Evolutionary conservation across 169 alveolate species (phyloP).

Genomic region (Plasmodium ovale): DNA sequence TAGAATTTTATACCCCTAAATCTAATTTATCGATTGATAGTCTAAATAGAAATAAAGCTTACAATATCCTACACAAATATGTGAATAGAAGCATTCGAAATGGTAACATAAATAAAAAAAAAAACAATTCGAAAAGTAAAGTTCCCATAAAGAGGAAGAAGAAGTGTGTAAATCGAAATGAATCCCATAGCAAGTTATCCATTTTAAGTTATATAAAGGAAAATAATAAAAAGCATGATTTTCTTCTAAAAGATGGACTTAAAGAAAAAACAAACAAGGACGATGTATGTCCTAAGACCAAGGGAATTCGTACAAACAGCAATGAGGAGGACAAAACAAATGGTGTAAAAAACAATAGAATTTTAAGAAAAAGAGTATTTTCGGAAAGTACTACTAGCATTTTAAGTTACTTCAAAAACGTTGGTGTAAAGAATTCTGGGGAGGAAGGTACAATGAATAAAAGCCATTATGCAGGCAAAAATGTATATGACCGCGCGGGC

Average conservation of each 20-base stretch:
- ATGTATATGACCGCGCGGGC: no score
- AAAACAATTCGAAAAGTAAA: no score
- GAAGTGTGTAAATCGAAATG: not conserved
- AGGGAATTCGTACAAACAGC: not conserved
- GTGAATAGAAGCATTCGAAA: constrained; percentile 20
- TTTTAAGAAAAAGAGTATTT: constrained; percentile 38
- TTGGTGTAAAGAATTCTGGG: no score
- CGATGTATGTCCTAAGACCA: not conserved
- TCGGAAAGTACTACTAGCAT: constrained; percentile 43
- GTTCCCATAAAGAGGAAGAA: not conserved
- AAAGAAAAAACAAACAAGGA: not conserved
- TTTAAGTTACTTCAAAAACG: constrained; percentile 37
- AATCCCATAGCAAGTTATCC: not conserved
- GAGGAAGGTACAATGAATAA: no score
- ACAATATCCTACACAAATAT: constrained; percentile 37
- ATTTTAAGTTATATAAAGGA: not conserved
- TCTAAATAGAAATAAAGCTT: constrained; percentile 25
- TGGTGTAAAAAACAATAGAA: constrained; percentile 22
- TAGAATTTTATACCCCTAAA: constrained; percentile 56
- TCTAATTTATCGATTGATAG: constrained; percentile 57
- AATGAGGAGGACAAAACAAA: constrained; percentile 3
- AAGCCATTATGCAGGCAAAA: no score
- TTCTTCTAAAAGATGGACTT: not conserved
- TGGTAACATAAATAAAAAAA: constrained; percentile 4
- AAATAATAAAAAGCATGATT: not conserved